Conservation (phyloP, 768 basidiomycete species). For the Bullera alba region DNA sequence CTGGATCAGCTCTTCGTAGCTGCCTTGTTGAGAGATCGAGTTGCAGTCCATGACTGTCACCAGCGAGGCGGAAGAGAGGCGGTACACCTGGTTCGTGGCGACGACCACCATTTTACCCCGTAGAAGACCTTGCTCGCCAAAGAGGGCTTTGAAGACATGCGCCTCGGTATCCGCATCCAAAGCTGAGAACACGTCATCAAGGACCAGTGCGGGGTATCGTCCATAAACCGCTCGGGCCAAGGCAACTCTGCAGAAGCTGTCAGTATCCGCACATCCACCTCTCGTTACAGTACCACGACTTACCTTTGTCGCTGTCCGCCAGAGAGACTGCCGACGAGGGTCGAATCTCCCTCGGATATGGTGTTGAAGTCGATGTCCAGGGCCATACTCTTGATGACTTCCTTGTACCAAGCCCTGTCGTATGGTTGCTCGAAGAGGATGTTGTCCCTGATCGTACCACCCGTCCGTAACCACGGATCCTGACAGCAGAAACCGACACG, state of each 20-base stretch:
- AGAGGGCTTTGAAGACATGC: conserved; percentile 16
- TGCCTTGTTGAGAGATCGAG: conserved; percentile 10
- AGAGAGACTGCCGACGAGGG: conserved; percentile 4
- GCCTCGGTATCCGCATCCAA: conserved; percentile 28
- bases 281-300: not conserved
- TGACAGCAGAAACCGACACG: conserved; percentile 14
- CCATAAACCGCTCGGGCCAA: conserved; percentile 27
- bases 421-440: conserved; percentile 11
- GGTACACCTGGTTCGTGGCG: conserved; percentile 27
- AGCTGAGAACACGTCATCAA: conserved; percentile 30
- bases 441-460: conserved; percentile 7
- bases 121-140: conserved; percentile 16
- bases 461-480: conserved; percentile 14
- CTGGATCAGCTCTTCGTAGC: conserved; percentile 4
- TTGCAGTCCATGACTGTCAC: conserved; percentile 18
- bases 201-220: conserved; percentile 12
- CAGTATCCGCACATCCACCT: not conserved
- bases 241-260: conserved; percentile 11
- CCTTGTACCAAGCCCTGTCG: conserved; percentile 10
- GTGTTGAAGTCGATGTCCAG: conserved; percentile 9
- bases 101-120: conserved; percentile 10
- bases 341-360: conserved; percentile 4
- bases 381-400: conserved; percentile 6
- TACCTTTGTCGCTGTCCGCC: conserved; percentile 21
- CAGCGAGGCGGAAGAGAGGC: conserved; percentile 9